Evolutionary conservation across 176 grass and related monocot species (phyloP), one percentile per base, ranked within the genome.

Genomic region (Chrysopogon serrulatus): DNA sequence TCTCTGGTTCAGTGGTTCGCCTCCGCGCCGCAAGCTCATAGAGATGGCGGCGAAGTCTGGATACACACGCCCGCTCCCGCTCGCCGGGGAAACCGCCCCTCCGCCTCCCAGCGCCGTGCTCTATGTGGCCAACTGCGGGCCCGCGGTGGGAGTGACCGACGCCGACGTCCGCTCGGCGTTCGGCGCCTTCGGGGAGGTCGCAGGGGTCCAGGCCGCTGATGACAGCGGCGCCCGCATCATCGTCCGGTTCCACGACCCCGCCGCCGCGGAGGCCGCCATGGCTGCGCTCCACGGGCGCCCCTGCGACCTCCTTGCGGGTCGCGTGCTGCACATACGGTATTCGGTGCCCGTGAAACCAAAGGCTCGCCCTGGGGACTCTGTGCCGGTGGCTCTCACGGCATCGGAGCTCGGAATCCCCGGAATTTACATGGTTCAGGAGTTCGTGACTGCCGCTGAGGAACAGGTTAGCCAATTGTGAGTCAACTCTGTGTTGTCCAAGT

Each of bases 101-200:
- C 31, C 72, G 10, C 43, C 65, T 13, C 49, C 80, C 53, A 95
- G 83, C 67, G 39, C 83, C 28, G 88, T 87, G 43, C 80, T 96
- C 48, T 98, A 88, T 37, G 86, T 98, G 79, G 93, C 96, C 53
- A 98, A 98, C 83, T 95, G 96, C 80, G 93, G 93, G 24, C 89
- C 91, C 19, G 87, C 91, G 17, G 96, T 95, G 49, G 91, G 96
- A 37, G 68, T 98, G 73, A 76, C 89, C 16, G 60, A 91, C 68
- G 80, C 86, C 21, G 87, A 82, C 70, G 85, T 98, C 28, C 65
- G 60, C 74, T 84, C 78, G 43, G 85, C 41, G 12, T 95, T 98
- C 85, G 76, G 75, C 68, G 74, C 47, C 37, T 98, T 87, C 82
- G 96, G 96, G 73, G 77, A 95, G 64, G 80, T 98, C 5, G 65